Evolutionary conservation across 208 protist species (phyloP).

Genomic region (Vickermania ingenoplastis): DNA sequence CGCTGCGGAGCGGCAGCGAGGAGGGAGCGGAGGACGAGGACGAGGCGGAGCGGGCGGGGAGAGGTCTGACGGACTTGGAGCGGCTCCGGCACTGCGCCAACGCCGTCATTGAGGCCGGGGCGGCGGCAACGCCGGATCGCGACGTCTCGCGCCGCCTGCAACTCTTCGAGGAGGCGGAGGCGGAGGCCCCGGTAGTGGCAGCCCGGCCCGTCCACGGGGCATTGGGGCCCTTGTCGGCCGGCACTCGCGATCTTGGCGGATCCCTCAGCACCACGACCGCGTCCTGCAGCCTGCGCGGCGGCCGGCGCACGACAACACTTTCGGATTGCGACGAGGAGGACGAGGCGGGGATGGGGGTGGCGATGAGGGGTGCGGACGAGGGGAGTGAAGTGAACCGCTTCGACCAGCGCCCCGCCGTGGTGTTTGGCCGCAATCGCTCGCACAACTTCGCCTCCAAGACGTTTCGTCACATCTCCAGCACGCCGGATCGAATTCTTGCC

Average conservation of each 20-base stretch:
- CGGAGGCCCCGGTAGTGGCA: too few relatives aligned
- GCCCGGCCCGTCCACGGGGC: too few relatives aligned
- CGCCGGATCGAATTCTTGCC: constrained; percentile 95
- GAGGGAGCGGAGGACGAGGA: not conserved
- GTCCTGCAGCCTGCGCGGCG: too few relatives aligned
- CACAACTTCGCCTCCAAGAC: constrained; percentile 69
- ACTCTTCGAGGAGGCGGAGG: not conserved
- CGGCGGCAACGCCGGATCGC: not conserved
- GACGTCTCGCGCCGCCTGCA: not conserved
- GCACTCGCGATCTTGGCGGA: too few relatives aligned
- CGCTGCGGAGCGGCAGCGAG: not conserved
- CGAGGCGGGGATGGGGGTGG: not conserved
- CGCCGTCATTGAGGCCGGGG: too few relatives aligned
- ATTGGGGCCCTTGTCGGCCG: too few relatives aligned
- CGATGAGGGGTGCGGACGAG: not conserved
- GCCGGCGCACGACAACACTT: too few relatives aligned
- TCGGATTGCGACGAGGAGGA: not conserved
- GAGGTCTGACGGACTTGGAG: too few relatives aligned
- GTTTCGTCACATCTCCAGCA: constrained; percentile 88
- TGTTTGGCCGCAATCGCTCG: constrained; percentile 72
- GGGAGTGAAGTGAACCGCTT: constrained; percentile 40
- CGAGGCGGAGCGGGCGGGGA: too few relatives aligned
- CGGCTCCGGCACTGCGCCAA: too few relatives aligned
- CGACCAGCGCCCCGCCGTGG: constrained; percentile 58
- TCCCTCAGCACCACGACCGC: too few relatives aligned